phyloP scores from a whole-genome alignment of 1,284 basidiomycete species.

The Heterobasidion parviporum region DNA sequence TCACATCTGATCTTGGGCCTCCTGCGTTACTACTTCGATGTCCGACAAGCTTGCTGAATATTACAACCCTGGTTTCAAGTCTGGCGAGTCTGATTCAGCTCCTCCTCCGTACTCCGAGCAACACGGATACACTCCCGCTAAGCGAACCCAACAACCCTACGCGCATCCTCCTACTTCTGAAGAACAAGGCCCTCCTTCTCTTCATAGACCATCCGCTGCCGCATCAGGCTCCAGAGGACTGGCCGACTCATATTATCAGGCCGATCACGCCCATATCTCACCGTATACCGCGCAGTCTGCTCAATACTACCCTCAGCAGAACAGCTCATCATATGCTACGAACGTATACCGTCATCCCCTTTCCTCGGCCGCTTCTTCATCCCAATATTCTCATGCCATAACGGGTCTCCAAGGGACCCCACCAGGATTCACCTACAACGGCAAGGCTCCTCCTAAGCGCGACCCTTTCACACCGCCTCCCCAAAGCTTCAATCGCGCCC shows the following conservation, averaged over 20 bases:
- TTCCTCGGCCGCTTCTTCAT: background rate
- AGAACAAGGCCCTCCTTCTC: no score
- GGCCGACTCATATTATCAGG: background rate
- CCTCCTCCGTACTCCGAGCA: background rate
- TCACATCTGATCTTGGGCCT: no score
- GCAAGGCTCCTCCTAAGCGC: background rate
- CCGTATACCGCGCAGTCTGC: background rate
- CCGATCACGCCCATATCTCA: background rate
- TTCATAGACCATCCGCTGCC: no score
- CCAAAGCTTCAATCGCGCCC: background rate
- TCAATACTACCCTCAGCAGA: background rate
- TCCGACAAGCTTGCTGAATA: background rate
- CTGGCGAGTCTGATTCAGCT: background rate
- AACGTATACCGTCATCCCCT: background rate
- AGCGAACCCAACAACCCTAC: background rate
- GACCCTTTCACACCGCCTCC: background rate
- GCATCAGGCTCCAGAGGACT: background rate
- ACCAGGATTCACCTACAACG: background rate
- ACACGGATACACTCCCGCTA: background rate
- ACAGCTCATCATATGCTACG: background rate
- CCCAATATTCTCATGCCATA: background rate
- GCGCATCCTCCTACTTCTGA: no score
- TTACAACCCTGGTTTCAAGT: background rate
- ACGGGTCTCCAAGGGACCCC: background rate
- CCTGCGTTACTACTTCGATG: background rate